Evolutionary conservation across 2,329 filamentous ascomycete genomes (phyloP).

Genomic region (Pyricularia pennisetigena): DNA sequence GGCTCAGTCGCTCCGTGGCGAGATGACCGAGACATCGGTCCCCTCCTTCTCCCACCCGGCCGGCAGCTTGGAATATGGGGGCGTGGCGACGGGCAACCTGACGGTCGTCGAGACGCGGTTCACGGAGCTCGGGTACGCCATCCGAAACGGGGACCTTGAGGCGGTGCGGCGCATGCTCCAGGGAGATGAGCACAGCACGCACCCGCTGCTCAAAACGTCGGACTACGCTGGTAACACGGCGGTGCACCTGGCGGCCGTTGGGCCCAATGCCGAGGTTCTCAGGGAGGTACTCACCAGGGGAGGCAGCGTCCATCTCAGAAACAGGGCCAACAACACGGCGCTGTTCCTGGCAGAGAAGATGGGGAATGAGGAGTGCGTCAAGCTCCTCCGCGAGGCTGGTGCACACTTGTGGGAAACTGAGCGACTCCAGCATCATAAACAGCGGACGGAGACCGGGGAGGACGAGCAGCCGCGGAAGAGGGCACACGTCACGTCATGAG

Average conservation of each 20-base stretch:
- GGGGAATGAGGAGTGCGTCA: constrained; percentile 41
- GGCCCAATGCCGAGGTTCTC: constrained; percentile 43
- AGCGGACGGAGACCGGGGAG: neutral
- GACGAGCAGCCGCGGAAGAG: neutral
- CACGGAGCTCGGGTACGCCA: constrained; percentile 70
- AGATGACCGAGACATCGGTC: constrained; percentile 67
- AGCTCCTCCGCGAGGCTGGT: constrained; percentile 46
- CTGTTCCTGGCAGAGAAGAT: constrained; percentile 53
- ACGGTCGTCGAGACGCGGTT: constrained; percentile 51
- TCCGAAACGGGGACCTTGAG: constrained; percentile 58
- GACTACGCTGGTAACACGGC: constrained; percentile 78
- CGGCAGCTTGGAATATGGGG: constrained; percentile 30
- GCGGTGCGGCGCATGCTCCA: constrained; percentile 59
- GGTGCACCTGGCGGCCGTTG: constrained; percentile 47
- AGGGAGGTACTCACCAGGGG: constrained; percentile 48
- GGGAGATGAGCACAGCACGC: constrained; percentile 41
- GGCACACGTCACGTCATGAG: neutral
- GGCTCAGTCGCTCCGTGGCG: constrained; percentile 67
- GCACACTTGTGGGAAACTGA: constrained; percentile 49
- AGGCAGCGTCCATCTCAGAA: constrained; percentile 57
- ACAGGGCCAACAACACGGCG: constrained; percentile 55
- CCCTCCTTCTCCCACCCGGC: constrained; percentile 71
- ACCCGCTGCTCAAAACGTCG: constrained; percentile 59
- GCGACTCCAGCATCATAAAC: constrained; percentile 6
- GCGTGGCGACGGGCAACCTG: constrained; percentile 28